Evolutionary conservation across 2,329 filamentous ascomycete species (phyloP), one percentile per base, ranked within the genome.

Genomic region (Penicillium sp.): DNA sequence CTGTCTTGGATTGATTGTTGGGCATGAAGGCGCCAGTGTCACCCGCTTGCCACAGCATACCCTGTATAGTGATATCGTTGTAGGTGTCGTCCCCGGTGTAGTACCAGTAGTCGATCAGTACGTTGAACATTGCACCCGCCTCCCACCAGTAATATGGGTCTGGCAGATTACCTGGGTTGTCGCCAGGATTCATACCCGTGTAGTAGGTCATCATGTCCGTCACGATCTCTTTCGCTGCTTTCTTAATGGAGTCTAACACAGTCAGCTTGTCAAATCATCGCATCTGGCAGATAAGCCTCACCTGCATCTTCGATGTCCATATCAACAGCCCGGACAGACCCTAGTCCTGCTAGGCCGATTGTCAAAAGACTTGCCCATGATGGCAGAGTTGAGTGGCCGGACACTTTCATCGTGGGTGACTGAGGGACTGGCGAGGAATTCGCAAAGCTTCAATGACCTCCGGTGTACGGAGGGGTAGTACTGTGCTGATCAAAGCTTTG

Each of bases 191-290:
- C 61, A 71, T 69, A 15, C 73, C 74, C 0, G 79, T 82, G 65
- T 86, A 86, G 62, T 82, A 82, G 28, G 71, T 74, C 69, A 86
- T 81, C 74, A 86, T 80, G 47, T 77, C 76, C 62, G 74, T 75
- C 4, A 80, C 79, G 53, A 81, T 70, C 20, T 74, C 73, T 54
- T 75, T 76, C 6, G 81, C 76, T 15, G 79, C 79, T 55, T 72
- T 66, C 59, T 80, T 82, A 62, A 84, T 80, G 2, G 80, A 82
- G 15, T 75, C 81, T 76, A 47, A 31, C 20, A 1, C 2, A 8
- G 14, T 64, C 31, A 63, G 55, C 37, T 6, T 39, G n/a, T 28
- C 2, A 37, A 12, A 31, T 15, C 4, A 14, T 7, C 38, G 10
- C 4, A 5, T 14, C 3, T 6, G 14, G 45, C 20, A 14, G 12